Evolutionary conservation across 2,329 filamentous ascomycete genomes (phyloP).

Genomic region (Colletotrichum acutatum): DNA sequence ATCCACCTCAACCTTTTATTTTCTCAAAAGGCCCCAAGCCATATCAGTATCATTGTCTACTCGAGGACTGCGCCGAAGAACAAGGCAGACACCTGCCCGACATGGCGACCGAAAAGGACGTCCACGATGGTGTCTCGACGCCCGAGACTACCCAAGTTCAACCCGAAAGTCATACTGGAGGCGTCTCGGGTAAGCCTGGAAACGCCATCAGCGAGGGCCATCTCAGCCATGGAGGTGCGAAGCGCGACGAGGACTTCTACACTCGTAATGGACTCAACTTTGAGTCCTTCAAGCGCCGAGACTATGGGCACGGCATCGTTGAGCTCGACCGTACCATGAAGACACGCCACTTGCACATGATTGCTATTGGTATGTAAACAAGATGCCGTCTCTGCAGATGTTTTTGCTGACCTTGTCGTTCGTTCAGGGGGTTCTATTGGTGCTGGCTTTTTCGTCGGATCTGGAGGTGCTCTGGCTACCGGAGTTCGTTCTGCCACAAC

Average conservation of each 20-base stretch:
- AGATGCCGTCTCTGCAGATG: too few species aligned
- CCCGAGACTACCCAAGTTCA: slow-evolving; percentile 29
- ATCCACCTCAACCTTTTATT: neutral
- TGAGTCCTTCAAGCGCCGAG: slow-evolving; percentile 39
- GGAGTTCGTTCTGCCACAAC: slow-evolving; percentile 50
- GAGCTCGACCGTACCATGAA: slow-evolving; percentile 50
- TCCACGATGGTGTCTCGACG: slow-evolving; percentile 28
- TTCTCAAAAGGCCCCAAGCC: neutral
- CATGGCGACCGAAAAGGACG: slow-evolving; percentile 25
- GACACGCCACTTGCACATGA: slow-evolving; percentile 62
- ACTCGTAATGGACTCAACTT: slow-evolving; percentile 40
- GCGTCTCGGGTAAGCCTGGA: neutral
- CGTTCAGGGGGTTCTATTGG: slow-evolving; percentile 57
- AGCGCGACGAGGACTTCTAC: slow-evolving; percentile 29
- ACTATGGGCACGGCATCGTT: slow-evolving; percentile 36
- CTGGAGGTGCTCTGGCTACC: slow-evolving; percentile 59
- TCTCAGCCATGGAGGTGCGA: neutral
- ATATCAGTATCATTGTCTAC: neutral
- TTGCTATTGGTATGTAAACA: slow-evolving; percentile 52
- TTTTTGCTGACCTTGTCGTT: neutral
- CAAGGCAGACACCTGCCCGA: neutral
- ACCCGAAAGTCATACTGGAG: slow-evolving; percentile 4
- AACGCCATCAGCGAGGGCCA: neutral
- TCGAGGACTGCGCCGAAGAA: too few species aligned
- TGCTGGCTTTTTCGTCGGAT: slow-evolving; percentile 72